Base-by-base conservation (phyloP, 1,284 basidiomycete species). In the Schizophyllum amplum region DNA sequence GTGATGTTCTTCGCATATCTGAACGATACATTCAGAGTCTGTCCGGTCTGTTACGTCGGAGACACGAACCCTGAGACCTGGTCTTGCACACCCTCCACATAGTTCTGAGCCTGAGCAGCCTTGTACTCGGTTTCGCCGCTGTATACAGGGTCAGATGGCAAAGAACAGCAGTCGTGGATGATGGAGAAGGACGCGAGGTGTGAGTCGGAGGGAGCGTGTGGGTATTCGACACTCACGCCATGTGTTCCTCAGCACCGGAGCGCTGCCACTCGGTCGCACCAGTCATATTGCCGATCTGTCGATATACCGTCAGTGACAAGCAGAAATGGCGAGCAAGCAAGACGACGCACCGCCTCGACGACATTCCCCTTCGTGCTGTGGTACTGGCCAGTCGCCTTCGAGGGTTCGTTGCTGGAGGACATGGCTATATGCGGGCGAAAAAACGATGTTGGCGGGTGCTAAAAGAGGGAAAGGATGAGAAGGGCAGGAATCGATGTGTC, bases 201-300 rank as follows among this genome's bases (percentile, higher is more conserved):
- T 4, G 33, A 17, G 33, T 42, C 33, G 33, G 7, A 9, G 33
- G 13, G 7, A 13, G 13, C 13, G 2, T 17, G 33, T 13, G 7
- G 27, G 27, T 33, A 42, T n/a, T n/a, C n/a, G 42, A 13, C n/a
- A 53, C 53, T 51, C 54, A 54, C 59, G 72, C 64, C 33, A 72
- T 72, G 65, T 84, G 84, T 64, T 83, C 81, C 59, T 86, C 71
- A 62, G 80, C 78, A 20, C 83, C 83, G 46, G 76, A 68, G 63
- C 76, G 66, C 64, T 72, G 61, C 81, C 76, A 81, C 1, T 69
- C 62, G 58, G 69, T 61, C 9, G 69, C 64, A 25, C 81, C 80
- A 48, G 71, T 75, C 55, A 72, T 7, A 62, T 81, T 72, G 57
- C 81, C 81, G 55, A 77, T 64, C 66, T 58, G 46, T 33, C 27